phyloP scores from a whole-genome alignment of 768 basidiomycete genomes.

The Hemileccinum impolitum region DNA sequence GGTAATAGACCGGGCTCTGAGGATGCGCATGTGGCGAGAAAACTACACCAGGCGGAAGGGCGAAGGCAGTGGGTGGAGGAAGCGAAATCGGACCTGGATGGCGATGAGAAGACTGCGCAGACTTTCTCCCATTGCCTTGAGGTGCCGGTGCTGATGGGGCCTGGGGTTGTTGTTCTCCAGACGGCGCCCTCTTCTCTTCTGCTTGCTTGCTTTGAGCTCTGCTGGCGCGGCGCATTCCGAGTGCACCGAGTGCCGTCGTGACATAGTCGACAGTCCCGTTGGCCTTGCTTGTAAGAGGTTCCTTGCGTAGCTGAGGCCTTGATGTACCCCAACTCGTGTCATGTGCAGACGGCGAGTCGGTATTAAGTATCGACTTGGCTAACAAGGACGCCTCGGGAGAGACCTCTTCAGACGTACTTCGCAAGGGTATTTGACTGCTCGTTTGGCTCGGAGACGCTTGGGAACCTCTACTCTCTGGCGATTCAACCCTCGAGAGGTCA shows the following conservation, averaged over 20 bases:
- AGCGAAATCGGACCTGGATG: conserved; percentile 72
- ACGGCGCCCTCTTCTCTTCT: conserved; percentile 22
- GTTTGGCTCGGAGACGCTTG: conserved; percentile 7
- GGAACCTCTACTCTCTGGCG: conserved; percentile 12
- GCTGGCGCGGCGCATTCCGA: conserved; percentile 29
- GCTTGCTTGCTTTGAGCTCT: conserved; percentile 17
- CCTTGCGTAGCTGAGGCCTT: conserved; percentile 13
- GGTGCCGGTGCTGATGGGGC: conserved; percentile 7
- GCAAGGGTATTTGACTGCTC: conserved; percentile 1
- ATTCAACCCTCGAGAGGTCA: conserved; percentile 17
- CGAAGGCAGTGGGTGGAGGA: conserved; percentile 53
- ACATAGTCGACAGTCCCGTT: conserved; percentile 21
- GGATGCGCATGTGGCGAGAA: conserved; percentile 35
- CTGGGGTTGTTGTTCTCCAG: conserved; percentile 18
- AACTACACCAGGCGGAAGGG: conserved; percentile 37
- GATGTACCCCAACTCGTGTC: conserved; percentile 16
- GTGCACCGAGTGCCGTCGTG: conserved; percentile 23
- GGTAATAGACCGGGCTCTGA: conserved; percentile 40
- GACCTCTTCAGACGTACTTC: conserved; percentile 5
- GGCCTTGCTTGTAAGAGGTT: conserved; percentile 6
- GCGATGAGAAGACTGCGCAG: conserved; percentile 36
- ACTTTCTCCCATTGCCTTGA: conserved; percentile 16
- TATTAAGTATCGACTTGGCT: conserved; percentile 16
- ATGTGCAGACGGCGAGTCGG: conserved; percentile 1
- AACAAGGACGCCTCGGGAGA: conserved; percentile 6